Base-by-base conservation (phyloP, 2,329 filamentous ascomycete genomes). In the Pseudohalonectria lignicola region DNA sequence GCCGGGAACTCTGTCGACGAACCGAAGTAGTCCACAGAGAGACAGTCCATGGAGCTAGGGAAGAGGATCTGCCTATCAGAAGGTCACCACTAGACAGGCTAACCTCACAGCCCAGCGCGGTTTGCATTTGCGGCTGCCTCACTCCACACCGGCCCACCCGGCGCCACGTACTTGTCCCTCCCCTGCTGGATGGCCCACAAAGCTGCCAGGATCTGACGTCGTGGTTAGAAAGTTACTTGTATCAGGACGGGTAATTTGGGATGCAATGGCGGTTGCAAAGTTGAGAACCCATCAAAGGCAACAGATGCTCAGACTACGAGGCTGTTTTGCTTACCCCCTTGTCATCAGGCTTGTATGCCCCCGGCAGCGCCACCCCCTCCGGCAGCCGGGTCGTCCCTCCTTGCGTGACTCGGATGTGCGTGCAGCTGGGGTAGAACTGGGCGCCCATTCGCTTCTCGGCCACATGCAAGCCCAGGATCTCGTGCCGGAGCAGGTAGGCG, bases 401-500 rank as follows among this genome's bases (percentile, higher is more conserved):
- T 0, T 15, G 33, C 31, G 47, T 44, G 5, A 55, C 51, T 47
- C 49, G 53, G 16, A 55, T n/a, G 31, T 55, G 54, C 16, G 54
- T 31, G 18, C 53, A 55, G 8, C 52, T 40, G 10, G 53, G 53
- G 15, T 55, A 55, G 29, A 53, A 54, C 43, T 56, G 53, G 34
- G 53, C 52, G 2, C 51, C 51, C 9, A 43, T 41, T 12, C 28
- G 33, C 33, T 39, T 21, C n/a, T 36, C 45, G 9, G 53, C 53
- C 18, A 44, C 53, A 31, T 55, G 53, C 41, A 55, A 36, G n/a
- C 62, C 71, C 41, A 67, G 63, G 34, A 63, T 60, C 52, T 75
- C 71, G 46, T 74, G 69, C 3, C 71, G 59, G 23, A 76, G 49
- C 23, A 76, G 65, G 44, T 74, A 75, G 44, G 65, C 60, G 2